Base-by-base conservation (phyloP, 345 rosid genomes). In the Aquilaria sinensis region DNA sequence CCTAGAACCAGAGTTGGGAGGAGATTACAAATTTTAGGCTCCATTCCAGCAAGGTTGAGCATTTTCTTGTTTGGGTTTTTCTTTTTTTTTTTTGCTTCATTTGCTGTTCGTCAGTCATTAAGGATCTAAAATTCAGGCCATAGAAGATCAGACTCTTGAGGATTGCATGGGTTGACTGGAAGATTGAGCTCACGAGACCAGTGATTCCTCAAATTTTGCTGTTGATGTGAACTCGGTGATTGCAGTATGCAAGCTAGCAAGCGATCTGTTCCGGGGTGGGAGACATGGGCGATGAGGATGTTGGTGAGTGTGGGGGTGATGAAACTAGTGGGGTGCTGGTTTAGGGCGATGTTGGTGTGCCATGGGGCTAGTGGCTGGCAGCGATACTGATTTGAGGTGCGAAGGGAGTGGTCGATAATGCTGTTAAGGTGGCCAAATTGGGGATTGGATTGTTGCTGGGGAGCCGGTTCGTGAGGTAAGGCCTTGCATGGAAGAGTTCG, bases 321-420 rank as follows among this genome's bases (percentile, higher is more conserved):
- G 23, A 23, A 23, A 23, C 23, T 23, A 23, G 23, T 23, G 23
- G 23, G 23, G 23, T 23, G 23, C 23, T 23, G 23, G 23, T 23
- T 47, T 96, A 91, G 76, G 86, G 84, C 66, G 73, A 91, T 70
- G 88, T 91, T 16, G 97, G 96, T 88, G 5, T 91, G 97, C 66
- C 96, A 88, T 9, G 93, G 96, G 5, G 97, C 97, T 0, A 96
- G 96, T 2, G 97, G 97, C 31, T 66, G 96, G 0, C 96, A 96
- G 50, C 97, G 88, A 75, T 88, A 86, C 66, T 73, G 93, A 70
- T 91, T 91, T 16, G 97, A 93, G 0, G 96, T 88, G 2, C 77
- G 97, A 56, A 88, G 82, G 37, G 97, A 93, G 10, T 72, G 80
- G 59, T 82, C 97, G 0, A 93, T 91, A 51, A 75, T 86, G 11